Conservation (phyloP, 139 green algal species). For the Micractinium conductrix region DNA sequence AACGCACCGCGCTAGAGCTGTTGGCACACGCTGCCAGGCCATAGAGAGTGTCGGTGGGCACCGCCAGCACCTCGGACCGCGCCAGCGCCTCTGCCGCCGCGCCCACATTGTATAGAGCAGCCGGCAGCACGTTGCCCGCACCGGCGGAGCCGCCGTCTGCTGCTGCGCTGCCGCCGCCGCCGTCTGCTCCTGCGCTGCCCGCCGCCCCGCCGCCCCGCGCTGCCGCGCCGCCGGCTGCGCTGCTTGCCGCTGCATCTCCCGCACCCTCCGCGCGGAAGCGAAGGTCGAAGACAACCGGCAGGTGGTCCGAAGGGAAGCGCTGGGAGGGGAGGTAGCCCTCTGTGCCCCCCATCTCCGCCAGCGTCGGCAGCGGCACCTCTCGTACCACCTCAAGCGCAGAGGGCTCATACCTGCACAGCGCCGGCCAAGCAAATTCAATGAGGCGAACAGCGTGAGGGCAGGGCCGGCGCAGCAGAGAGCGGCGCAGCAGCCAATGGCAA, state of each 20-base stretch:
- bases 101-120: slow-evolving; percentile 35
- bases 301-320: slow-evolving; percentile 86
- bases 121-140: slow-evolving; percentile 27
- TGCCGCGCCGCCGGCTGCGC: not conserved
- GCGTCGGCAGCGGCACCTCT: slow-evolving; percentile 57
- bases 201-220: slow-evolving; percentile 6
- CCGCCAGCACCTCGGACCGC: slow-evolving; percentile 44
- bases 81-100: slow-evolving; percentile 42
- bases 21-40: slow-evolving; percentile 54
- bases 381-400: slow-evolving; percentile 39
- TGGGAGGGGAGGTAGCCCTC: slow-evolving; percentile 74
- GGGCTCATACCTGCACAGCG: slow-evolving; percentile 38
- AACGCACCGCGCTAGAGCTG: slow-evolving; percentile 44
- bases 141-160: not conserved
- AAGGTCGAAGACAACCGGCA: slow-evolving; percentile 69
- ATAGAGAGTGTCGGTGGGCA: slow-evolving; percentile 78
- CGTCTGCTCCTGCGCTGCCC: not conserved
- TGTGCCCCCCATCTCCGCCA: slow-evolving; percentile 57
- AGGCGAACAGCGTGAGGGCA: no score
- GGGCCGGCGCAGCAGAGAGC: no score
- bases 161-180: not conserved
- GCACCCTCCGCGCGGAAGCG: slow-evolving; percentile 11
- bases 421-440: no score
- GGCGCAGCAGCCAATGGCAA: no score
- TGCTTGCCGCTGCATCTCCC: not conserved